Base-by-base conservation (phyloP, 768 basidiomycete genomes). In the Mycena alexandri region DNA sequence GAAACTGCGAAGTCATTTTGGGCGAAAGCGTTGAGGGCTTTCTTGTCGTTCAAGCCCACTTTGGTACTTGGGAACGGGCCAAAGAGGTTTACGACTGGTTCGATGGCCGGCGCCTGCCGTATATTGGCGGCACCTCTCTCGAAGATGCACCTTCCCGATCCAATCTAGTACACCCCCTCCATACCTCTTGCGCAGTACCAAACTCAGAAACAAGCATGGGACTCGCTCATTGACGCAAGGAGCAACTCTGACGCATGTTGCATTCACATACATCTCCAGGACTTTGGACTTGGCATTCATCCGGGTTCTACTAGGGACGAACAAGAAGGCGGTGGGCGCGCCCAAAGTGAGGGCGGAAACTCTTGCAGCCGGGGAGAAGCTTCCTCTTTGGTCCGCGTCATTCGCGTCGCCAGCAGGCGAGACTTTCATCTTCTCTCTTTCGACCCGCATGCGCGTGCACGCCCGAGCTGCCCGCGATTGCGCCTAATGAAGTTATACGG, bases 141-240 rank as follows among this genome's bases (percentile, higher is more conserved):
- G n/a, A 53, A 53, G 34, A 53, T 53, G 52, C 52, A 53, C 52
- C 52, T 53, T 53, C 52, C 52, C 16, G 52, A 53, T n/a, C 52
- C 52, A 21, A 53, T 53, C 34, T 33, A 53, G 34, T 53, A 53
- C n/a, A 36, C 52, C 14, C 34, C 36, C 14, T 36, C 34, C n/a
- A 53, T 53, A n/a, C 52, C 52, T 12, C 34, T 38, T 5, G 11
- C 34, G 19, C 52, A 53, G 21, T 53, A 36, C 34, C 34, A 21
- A 53, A 33, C 52, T 33, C 52, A 53, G 52, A 53, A 53, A 29
- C 33, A 33, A 21, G 52, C 36, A 12, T 53, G 52, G 52, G 52
- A 53, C n/a, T 53, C 52, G 5, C 52, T 53, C 36, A 53, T 19
- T 5, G 52, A 53, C 34, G 52, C 52, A 10, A 53, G 17, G 21